A percentile compares a stretch with the other conserved stretches of the same genome.
Conservation (phyloP, 2,329 filamentous ascomycete species). For the Epichloe baconii region DNA sequence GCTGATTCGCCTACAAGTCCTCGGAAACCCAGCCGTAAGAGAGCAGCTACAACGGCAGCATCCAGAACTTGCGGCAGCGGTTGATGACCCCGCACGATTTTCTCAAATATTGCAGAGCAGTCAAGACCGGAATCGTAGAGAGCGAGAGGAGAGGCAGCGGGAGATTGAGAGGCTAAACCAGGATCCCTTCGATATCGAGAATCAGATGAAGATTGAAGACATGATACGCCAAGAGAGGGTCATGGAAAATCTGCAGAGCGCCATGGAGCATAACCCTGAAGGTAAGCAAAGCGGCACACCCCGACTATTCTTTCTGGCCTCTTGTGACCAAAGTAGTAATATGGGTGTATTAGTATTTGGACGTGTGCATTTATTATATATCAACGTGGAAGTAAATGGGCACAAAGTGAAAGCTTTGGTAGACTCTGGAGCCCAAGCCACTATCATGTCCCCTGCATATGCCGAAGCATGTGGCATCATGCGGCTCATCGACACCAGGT, state of each 20-base stretch:
- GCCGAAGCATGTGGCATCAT: slow-evolving; percentile 91
- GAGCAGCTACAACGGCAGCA: slow-evolving; percentile 57
- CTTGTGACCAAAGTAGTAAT: slow-evolving; percentile 2
- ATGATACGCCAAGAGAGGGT: slow-evolving; percentile 93
- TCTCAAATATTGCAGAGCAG: slow-evolving; percentile 56
- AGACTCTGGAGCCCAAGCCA: slow-evolving; percentile 93
- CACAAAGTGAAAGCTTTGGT: slow-evolving; percentile 90
- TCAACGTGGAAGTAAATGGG: slow-evolving; percentile 89
- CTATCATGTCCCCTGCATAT: slow-evolving; percentile 93
- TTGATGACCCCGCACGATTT: slow-evolving; percentile 67
- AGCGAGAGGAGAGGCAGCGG: slow-evolving; percentile 64
- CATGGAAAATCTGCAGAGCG: slow-evolving; percentile 89
- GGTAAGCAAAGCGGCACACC: slow-evolving; percentile 38
- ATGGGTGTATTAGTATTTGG: slow-evolving; percentile 60
- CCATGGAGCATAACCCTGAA: slow-evolving; percentile 95
- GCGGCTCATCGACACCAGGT: slow-evolving; percentile 85
- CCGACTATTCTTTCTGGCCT: neutral
- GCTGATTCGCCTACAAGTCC: slow-evolving; percentile 65
- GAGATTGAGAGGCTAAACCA: slow-evolving; percentile 79
- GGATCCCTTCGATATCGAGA: slow-evolving; percentile 87
- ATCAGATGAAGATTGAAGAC: slow-evolving; percentile 86
- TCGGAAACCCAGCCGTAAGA: slow-evolving; percentile 64
- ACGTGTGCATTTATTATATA: slow-evolving; percentile 89
- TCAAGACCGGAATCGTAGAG: slow-evolving; percentile 56
- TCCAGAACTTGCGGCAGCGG: slow-evolving; percentile 62